phyloP scores from a whole-genome alignment of 1,139 yeast genomes.

The Hyphopichia pseudoburtonii region DNA sequence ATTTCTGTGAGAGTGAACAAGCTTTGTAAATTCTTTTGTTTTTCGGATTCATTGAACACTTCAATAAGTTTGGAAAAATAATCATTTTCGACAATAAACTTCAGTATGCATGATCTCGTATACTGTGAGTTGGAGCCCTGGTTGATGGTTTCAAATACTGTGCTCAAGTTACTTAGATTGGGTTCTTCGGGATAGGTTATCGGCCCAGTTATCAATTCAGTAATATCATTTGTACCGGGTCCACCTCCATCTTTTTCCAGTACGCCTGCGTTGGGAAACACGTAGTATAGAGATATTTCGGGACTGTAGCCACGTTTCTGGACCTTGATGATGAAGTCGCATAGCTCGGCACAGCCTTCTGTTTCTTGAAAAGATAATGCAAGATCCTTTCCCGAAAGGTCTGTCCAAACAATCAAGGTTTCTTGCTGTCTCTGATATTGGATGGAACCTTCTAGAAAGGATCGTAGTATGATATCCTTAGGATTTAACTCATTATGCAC shows the following conservation, averaged over 20 bases:
- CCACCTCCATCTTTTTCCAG: constrained; percentile 21
- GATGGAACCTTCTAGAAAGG: constrained; percentile 67
- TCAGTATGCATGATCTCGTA: constrained; percentile 53
- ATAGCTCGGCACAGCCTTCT: constrained; percentile 81
- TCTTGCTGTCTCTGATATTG: constrained; percentile 95
- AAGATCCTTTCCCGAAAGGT: constrained; percentile 70
- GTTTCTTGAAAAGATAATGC: constrained; percentile 93
- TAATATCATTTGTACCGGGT: constrained; percentile 43
- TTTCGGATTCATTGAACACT: constrained; percentile 59
- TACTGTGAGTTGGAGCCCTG: constrained; percentile 60
- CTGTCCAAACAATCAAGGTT: constrained; percentile 94
- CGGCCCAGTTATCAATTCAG: constrained; percentile 82
- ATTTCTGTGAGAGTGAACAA: constrained; percentile 71
- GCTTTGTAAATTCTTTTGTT: constrained; percentile 44
- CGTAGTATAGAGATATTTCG: constrained; percentile 71
- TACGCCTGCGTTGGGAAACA: constrained; percentile 45
- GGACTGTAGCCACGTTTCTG: constrained; percentile 64
- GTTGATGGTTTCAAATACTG: constrained; percentile 51
- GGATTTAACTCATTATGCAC: constrained; percentile 73
- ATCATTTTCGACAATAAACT: constrained; percentile 46
- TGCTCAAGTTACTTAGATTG: constrained; percentile 43
- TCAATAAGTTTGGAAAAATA: constrained; percentile 55
- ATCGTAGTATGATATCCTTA: constrained; percentile 59
- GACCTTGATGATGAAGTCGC: constrained; percentile 73
- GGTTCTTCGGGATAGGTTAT: constrained; percentile 67